Evolutionary conservation across 129 eudicot species (phyloP), one percentile per base, ranked within the genome.

Genomic region (Oenanthe sinensis): DNA sequence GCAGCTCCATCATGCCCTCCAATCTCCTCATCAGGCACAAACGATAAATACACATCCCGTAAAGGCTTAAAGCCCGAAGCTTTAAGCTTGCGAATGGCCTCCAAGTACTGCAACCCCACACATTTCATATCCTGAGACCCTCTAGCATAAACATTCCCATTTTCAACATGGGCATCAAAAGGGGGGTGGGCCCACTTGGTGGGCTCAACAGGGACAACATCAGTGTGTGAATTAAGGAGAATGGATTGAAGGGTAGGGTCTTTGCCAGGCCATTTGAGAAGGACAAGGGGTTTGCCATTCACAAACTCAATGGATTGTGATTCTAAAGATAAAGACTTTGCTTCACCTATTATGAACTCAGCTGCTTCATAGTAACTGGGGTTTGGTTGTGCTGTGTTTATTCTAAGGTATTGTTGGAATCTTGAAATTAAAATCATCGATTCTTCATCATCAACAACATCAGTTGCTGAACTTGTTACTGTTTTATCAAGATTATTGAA

Each of bases 121-220:
- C 97, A 92, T 81, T 96, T 96, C 99, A 96, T 96, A 81, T 96
- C 99, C 86, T 95, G 99, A 0, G 99, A 90, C 8, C 99, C 99
- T 65, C 99, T 83, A 42, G 99, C 97, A 70, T 84, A 90, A 46
- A 95, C 86, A 78, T 88, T 83, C 45, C 89, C 87, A 45, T 74
- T 1, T 24, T 81, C 30, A 73, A 96, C 70, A 58, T 52, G 77
- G 45, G 97, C 97, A 8, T 65, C 81, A 71, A 92, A 92, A 13
- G 99, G 97, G 10, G 89, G 90, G 71, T 87, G 87, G 13, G 79
- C 52, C 97, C 96, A 96, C 78, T 96, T 92, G 71, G 83, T 79
- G 15, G 81, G 85, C 80, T 91, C 98, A 43, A 82, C 93, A 1
- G 98, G 97, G 77, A 95, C 98, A 20, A 95, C 97, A 54, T 95